Evolutionary conservation across 352 stramenopile species (phyloP), one percentile per base, ranked within the genome.

Genomic region (Globisporangium rhizosaccharum): DNA sequence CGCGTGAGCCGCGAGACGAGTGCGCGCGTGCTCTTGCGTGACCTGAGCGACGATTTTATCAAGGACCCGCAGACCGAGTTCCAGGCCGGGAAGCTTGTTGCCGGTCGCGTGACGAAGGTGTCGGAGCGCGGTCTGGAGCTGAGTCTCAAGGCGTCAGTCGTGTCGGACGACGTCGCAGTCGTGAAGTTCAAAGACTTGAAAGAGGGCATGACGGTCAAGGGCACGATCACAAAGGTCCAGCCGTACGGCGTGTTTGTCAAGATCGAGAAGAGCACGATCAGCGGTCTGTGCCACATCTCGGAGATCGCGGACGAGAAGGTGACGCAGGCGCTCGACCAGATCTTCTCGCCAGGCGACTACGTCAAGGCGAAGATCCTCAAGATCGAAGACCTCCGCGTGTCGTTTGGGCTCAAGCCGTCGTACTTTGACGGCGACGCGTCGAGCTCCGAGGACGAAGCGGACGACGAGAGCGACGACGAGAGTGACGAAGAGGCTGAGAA

Each of bases 321-420:
- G 61, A 97, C 93, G 49, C 95, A 97, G 62, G 60, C 85, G 63
- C 72, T 98, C 48, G 84, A 90, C 59, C 81, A 93, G 64, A 76
- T 98, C 36, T 99, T 98, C 67, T 85, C 90, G 47, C 88, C 94
- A 51, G 95, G 95, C 47, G 96, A 99, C 76, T 96, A 97, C 61
- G 94, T 98, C 25, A 98, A 98, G 81, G 85, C 96, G n/a, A 92
- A 98, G 60, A 88, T 99, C 39, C 67, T 98, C 23, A 98, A 97
- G 74, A 88, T 97, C 48, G 90, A 98, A 53, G 71, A 88, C 44
- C 84, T 88, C 39, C 86, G 89, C 42, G 76, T 99, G 33, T 97
- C 88, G 30, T 97, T 99, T 36, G 96, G 95, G 45, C 82, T 99
- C 41, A 99, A 99, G 76, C 90, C 93, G 6, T 98, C 95, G 67